Evolutionary conservation across 2,329 filamentous ascomycete genomes (phyloP).

Genomic region (Pestalotiopsis sp.): DNA sequence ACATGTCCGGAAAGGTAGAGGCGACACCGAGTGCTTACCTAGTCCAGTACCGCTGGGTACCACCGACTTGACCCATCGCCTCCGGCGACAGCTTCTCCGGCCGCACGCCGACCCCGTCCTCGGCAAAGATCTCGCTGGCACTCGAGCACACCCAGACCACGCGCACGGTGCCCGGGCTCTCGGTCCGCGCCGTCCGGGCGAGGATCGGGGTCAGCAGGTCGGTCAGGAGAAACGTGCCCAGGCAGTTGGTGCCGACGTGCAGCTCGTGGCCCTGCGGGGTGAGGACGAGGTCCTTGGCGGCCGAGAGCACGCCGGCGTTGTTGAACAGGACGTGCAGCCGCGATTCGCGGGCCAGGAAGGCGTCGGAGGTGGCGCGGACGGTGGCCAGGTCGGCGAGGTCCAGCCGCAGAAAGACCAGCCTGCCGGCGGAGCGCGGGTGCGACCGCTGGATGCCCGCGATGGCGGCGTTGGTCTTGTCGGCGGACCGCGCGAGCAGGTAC

Average conservation of each 20-base stretch:
- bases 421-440: neutral
- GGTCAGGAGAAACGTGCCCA: conserved; percentile 32
- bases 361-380: neutral
- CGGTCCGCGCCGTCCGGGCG: conserved; percentile 22
- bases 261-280: conserved; percentile 32
- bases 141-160: conserved; percentile 8
- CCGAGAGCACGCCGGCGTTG: neutral
- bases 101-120: neutral
- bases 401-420: neutral
- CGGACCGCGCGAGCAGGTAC: conserved; percentile 40
- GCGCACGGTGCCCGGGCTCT: conserved; percentile 16
- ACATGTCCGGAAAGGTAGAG: neutral
- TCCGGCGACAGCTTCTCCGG: no score
- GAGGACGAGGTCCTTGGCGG: neutral
- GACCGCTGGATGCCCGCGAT: neutral
- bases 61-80: no score
- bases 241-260: conserved; percentile 30
- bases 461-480: neutral
- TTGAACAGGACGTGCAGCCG: neutral
- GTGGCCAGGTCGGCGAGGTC: neutral
- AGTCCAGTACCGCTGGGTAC: no score
- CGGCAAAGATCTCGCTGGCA: conserved; percentile 11
- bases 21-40: no score
- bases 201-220: conserved; percentile 27
- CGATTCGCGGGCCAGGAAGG: neutral